Percentiles rank a stretch among this genome's conserved stretches.
Conservation (phyloP, 305 asterid species). For the Fraxinus dipetala region DNA sequence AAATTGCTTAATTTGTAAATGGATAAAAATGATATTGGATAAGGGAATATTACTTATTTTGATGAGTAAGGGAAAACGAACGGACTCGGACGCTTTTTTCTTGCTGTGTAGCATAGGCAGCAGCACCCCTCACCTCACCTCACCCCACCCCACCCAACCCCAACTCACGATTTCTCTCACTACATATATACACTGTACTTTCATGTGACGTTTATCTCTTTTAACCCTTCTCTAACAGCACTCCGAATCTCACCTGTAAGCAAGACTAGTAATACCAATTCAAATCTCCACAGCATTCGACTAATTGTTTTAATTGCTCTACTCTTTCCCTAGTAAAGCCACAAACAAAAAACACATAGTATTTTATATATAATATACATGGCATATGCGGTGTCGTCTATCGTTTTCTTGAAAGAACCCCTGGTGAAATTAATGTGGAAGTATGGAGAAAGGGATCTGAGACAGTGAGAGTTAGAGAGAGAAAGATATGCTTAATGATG, state of each 20-base stretch:
- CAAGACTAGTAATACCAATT: background rate
- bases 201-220: background rate
- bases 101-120: background rate
- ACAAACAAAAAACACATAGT: constrained; percentile 5
- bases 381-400: constrained; percentile 15
- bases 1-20: background rate
- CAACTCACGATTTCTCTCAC: constrained; percentile 16
- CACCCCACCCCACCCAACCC: background rate
- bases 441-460: constrained; percentile 66
- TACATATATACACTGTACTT: background rate
- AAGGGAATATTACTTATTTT: background rate
- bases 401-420: constrained; percentile 39
- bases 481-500: constrained; percentile 38
- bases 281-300: constrained; percentile 15
- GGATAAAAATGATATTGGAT: background rate
- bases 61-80: background rate
- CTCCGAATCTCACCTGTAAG: constrained; percentile 41
- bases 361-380: background rate
- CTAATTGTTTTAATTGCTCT: background rate
- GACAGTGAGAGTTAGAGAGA: constrained; percentile 24
- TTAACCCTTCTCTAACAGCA: constrained; percentile 16
- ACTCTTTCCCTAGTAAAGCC: background rate
- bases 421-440: constrained; percentile 73
- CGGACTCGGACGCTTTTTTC: background rate
- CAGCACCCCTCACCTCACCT: background rate